Base-by-base conservation (phyloP, 805 yeast genomes). In the Wickerhamomyces subpelliculosus region DNA sequence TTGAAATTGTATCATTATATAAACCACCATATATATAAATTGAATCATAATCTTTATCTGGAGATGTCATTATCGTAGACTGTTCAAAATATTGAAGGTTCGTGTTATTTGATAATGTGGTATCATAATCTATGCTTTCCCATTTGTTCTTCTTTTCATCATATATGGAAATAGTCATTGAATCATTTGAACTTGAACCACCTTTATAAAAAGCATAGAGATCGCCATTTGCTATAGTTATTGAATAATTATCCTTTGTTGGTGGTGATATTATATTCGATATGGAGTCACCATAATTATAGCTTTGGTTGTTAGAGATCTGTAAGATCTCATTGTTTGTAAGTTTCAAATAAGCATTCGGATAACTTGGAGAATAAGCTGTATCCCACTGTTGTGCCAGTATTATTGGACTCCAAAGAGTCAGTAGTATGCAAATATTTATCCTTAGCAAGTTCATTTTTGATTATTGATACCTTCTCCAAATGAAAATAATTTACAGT, bases 21-120 rank as follows among this genome's bases (percentile, higher is more conserved):
- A 33, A 33, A 11, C 85, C 85, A 3, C 84, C 83, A 48, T 72
- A 78, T 1, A 78, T 64, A 49, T 72, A 78, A 0, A 78, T 48
- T 2, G 68, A 58, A 14, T 60, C 53, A 8, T 60, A 47, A 8
- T 47, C 48, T 13, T 61, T 57, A 14, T 68, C 64, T 16, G 51
- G 39, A 0, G 72, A 62, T 4, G 73, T 58, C 38, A 78, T 51
- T 36, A 73, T 62, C 0, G 73, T 55, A 2, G 79, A 54, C 8
- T 54, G 58, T 3, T 37, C 30, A 17, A 39, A 42, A 36, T 40
- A 54, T 16, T 38, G 17, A 19, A 18, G 30, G 13, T 36, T 23
- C 2, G 45, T 20, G 4, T 27, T 17, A 4, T 35, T 31, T 4
- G 40, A 21, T 2, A 46, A 27, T 1, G 52, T 47, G 3, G 57